Base-by-base conservation (phyloP, 2,329 filamentous ascomycete genomes). In the Stagonosporopsis rhizophila region DNA sequence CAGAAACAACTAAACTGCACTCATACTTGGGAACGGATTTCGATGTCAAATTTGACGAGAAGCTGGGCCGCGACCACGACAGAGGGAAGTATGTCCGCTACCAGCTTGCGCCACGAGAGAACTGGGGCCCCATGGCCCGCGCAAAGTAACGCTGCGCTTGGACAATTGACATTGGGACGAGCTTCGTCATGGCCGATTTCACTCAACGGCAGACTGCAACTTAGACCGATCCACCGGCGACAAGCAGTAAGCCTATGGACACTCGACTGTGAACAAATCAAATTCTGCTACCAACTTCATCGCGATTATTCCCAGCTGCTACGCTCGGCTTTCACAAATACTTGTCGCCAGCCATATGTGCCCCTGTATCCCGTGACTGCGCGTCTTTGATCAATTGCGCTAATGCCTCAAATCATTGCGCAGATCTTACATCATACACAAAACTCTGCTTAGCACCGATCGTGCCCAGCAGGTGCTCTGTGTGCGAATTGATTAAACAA, bases 61-160 rank as follows among this genome's bases (percentile, higher is more conserved):
- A 81, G 51, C 81, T 97, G 12, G 94, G 93, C 0, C 88, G 82
- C 65, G 88, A 91, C 57, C 84, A 81, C 60, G 83, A 85, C 49
- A 71, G 68, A 49, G 88, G 85, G 72, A 89, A 88, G 62, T 82
- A 96, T 41, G 87, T 96, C 50, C 83, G 94, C 60, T 99, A 97
- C 76, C 95, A 96, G 79, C 79, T 88, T 58, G 98, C 98, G 72
- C 95, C 95, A 41, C 82, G 89, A 57, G 88, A 92, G 70, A 95
- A 98, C 74, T 99, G 95, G 95, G 95, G 95, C 0, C 95, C 95
- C 1, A 87, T 96, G 86, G 73, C 75, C 30, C 75, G 79, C 54
- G 81, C 81, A 17, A 82, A 81, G 69, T 75, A 65, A 64, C 14
- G 32, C 37, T 52, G 23, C 32, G 32, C 41, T 42, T 35, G 28